Percentiles rank a stretch among this genome's conserved stretches.
phyloP scores from a whole-genome alignment of 306 rosid species.

The Malus orientalis region DNA sequence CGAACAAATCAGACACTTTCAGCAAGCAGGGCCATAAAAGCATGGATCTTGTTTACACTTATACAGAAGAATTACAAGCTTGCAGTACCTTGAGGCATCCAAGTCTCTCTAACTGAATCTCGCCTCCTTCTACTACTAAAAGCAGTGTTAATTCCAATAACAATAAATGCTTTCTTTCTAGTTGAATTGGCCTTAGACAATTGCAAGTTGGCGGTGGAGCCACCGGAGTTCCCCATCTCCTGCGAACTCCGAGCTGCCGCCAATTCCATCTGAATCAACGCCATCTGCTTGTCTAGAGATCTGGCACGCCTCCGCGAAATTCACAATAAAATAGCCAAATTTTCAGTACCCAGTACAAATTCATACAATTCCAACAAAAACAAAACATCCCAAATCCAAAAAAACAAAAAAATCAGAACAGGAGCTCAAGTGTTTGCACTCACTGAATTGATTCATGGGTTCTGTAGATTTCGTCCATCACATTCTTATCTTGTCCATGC shows the following conservation, averaged over 20 bases:
- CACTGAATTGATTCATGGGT: slow-evolving; percentile 90
- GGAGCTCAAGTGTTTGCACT: slow-evolving; percentile 29
- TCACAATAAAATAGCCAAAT: slow-evolving; percentile 6
- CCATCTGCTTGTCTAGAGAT: slow-evolving; percentile 81
- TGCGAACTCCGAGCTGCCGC: slow-evolving; percentile 68
- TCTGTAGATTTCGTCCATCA: slow-evolving; percentile 52
- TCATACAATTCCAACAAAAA: not conserved
- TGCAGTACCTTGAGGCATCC: slow-evolving; percentile 94
- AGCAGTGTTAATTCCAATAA: slow-evolving; percentile 96
- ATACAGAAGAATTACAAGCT: not conserved
- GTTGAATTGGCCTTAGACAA: slow-evolving; percentile 18
- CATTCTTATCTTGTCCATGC: slow-evolving; percentile 44
- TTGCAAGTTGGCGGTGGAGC: slow-evolving; percentile 23
- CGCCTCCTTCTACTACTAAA: slow-evolving; percentile 95
- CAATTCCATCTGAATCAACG: slow-evolving; percentile 70
- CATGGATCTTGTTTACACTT: not conserved
- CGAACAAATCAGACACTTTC: slow-evolving; percentile 4
- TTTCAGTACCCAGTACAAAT: not conserved
- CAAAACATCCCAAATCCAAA: not conserved
- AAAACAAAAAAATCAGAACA: slow-evolving; percentile 17
- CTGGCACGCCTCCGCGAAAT: slow-evolving; percentile 43
- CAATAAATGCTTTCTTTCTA: slow-evolving; percentile 70
- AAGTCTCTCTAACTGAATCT: slow-evolving; percentile 94
- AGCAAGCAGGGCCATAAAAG: slow-evolving; percentile 19
- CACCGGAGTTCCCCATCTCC: slow-evolving; percentile 35